Evolutionary conservation across 306 rosid species (phyloP).

Genomic region (Rubus parviflorus): DNA sequence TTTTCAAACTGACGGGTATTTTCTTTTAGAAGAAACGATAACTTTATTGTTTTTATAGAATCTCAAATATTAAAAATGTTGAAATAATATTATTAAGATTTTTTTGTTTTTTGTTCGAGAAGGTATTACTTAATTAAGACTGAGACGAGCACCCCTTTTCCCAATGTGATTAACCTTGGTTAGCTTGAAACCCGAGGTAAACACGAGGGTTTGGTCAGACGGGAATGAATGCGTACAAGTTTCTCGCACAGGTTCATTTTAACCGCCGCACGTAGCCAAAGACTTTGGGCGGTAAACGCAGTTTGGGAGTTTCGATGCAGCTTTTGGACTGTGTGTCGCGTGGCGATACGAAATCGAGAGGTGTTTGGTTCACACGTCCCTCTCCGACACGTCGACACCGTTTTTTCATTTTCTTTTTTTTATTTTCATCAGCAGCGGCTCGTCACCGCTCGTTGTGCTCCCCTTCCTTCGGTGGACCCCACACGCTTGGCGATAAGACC

Average conservation of each 20-base stretch:
- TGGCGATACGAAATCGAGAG: conserved; percentile 56
- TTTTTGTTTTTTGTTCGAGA: no score
- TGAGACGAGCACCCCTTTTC: no score
- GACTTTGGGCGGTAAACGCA: background rate
- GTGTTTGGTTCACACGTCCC: background rate
- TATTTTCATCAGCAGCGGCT: conserved; percentile 46
- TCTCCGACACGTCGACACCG: conserved; percentile 18
- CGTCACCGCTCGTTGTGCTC: conserved; percentile 38
- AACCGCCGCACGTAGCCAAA: background rate
- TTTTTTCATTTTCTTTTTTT: no score
- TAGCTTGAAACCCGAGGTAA: background rate
- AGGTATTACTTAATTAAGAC: no score
- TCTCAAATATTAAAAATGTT: no score
- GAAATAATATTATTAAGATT: no score
- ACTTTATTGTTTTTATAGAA: no score
- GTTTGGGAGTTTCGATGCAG: background rate
- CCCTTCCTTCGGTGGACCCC: conserved; percentile 25
- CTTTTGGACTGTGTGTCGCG: conserved; percentile 20
- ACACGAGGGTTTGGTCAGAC: background rate
- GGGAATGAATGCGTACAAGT: background rate
- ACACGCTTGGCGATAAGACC: background rate
- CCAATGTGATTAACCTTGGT: background rate
- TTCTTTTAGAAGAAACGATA: no score
- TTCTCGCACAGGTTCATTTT: background rate
- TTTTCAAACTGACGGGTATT: no score